These are phyloP conservation scores for Irpex rosettiformis DNA, from an alignment of 1,284 basidiomycete species.

Conservation along the genomic window DNA sequence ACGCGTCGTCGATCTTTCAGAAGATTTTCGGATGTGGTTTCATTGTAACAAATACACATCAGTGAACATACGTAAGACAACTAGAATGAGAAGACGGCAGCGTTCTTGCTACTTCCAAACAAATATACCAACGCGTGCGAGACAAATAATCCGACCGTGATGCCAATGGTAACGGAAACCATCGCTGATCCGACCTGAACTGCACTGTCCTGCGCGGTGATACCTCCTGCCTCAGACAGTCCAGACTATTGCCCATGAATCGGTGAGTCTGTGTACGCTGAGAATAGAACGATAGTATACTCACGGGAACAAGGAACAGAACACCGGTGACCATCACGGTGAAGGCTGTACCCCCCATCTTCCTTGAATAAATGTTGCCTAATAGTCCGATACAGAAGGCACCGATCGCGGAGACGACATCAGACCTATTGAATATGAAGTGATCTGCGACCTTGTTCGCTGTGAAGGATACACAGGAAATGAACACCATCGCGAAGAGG, in stretches of 20 bases:
- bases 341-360: constrained; percentile 85
- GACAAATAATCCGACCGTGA: constrained; percentile 88
- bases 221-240: constrained; percentile 82
- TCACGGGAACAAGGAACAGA: constrained; percentile 77
- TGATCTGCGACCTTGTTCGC: constrained; percentile 79
- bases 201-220: constrained; percentile 64
- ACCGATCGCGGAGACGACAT: constrained; percentile 81
- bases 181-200: constrained; percentile 80
- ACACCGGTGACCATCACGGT: constrained; percentile 89
- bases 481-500: constrained; percentile 80
- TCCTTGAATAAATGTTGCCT: constrained; percentile 81
- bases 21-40: background rate
- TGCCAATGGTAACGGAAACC: constrained; percentile 87
- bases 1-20: background rate
- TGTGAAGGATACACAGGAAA: constrained; percentile 76
- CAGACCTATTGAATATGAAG: constrained; percentile 82
- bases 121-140: constrained; percentile 84
- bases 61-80: background rate
- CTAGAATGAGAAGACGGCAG: constrained; percentile 81
- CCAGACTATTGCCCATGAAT: constrained; percentile 60
- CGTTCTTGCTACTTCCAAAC: constrained; percentile 79
- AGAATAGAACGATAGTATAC: constrained; percentile 24
- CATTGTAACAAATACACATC: background rate
- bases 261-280: background rate
- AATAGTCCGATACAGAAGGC: constrained; percentile 81